Conservation (phyloP, 176 grass and related monocot species). For the Oryza nivara region DNA sequence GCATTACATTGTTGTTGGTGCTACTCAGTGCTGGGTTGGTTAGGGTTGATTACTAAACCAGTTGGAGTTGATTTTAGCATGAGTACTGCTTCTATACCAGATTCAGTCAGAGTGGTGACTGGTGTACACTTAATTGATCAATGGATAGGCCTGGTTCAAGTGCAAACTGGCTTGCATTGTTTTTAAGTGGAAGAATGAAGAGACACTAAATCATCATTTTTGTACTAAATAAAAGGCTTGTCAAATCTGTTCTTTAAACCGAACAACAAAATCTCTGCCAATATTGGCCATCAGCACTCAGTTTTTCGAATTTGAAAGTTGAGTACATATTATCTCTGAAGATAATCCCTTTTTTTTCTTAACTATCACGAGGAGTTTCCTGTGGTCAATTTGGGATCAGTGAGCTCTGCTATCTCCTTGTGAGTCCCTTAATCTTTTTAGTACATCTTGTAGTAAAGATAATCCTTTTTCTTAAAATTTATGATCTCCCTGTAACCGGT, state of each 20-base stretch:
- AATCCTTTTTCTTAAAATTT: neutral
- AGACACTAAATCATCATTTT: neutral
- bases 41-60: neutral
- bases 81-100: neutral
- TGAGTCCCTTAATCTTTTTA: neutral
- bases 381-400: neutral
- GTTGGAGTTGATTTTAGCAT: neutral
- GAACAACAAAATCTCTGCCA: conserved; percentile 6
- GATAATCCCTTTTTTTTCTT: neutral
- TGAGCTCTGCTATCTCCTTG: neutral
- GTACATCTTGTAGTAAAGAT: neutral
- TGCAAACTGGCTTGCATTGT: neutral
- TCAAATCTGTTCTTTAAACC: neutral
- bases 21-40: neutral
- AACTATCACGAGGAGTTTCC: neutral
- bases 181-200: neutral
- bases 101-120: neutral
- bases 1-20: neutral
- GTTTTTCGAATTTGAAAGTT: neutral
- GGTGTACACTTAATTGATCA: neutral
- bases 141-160: conserved; percentile 11
- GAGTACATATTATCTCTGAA: neutral
- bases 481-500: neutral
- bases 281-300: neutral
- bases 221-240: neutral